Evolutionary conservation across 768 basidiomycete species (phyloP), one percentile per base, ranked within the genome.

Genomic region (Mycena indigotica): DNA sequence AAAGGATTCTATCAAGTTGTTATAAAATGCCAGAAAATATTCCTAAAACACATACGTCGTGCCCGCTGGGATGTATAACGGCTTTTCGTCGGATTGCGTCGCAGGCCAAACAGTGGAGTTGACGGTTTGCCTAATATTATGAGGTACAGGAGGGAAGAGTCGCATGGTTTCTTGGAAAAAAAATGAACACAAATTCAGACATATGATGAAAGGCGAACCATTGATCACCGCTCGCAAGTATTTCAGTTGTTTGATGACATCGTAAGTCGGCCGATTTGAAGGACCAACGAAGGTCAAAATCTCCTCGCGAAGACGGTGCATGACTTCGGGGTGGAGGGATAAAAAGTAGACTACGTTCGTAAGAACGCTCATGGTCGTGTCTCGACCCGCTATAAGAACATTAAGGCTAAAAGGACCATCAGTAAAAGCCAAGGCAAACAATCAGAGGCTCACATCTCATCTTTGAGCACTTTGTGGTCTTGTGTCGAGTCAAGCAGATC

Each of bases 231-330:
- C 58, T 17, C 40, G 19, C 25, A 59, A 25, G 32, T 59, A 59
- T 76, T 82, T 84, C 83, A 85, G 80, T 17, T 77, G 73, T 29
- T 78, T 73, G 57, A 85, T 73, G 40, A 82, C 78, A 38, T 84
- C 83, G 60, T 80, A 82, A 1, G 81, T 80, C 0, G 84, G 84
- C 4, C 74, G 55, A 15, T 73, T 64, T 2, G 65, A 68, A 12
- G 70, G 65, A 0, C 84, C 83, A 28, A 84, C 73, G 16, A 70
- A 70, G 15, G 68, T 66, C 5, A 80, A 52, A n/a, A 86, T 74
- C 65, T 86, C 85, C 39, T 77, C 70, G 25, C 81, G 77, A 19
- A 86, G 76, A 4, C 74, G 72, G 12, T 62, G 57, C 0, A 78
- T 61, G 15, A 84, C 73, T 10, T 77, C 63, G 3, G 82, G 84